Percentiles rank a stretch among this genome's conserved stretches.
phyloP scores from a whole-genome alignment of 192 early-diverging fungal genomes.

The Endogone sp. region DNA sequence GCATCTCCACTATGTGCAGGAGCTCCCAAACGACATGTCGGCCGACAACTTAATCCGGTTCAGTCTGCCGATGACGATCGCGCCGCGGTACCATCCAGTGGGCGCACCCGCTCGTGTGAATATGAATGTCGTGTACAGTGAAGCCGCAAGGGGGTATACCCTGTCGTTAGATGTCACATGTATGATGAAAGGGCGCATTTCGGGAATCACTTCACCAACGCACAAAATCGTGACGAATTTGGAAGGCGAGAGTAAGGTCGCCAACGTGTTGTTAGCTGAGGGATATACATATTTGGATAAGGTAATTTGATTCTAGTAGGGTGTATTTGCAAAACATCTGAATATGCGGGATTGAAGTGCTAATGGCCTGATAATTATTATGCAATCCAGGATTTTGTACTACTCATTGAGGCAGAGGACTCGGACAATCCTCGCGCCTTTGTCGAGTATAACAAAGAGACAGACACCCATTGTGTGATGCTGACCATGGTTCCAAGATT shows the following conservation, averaged over 20 bases:
- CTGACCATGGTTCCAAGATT: conserved; percentile 43
- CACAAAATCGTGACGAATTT: conserved; percentile 32
- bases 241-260: conserved; percentile 15
- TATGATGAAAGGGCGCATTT: conserved; percentile 23
- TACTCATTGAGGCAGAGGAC: conserved; percentile 26
- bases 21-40: conserved; percentile 44
- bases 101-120: background rate
- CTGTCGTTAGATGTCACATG: conserved; percentile 17
- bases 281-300: conserved; percentile 17
- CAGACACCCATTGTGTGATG: conserved; percentile 24
- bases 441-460: conserved; percentile 28
- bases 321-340: background rate
- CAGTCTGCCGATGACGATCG: conserved; percentile 36
- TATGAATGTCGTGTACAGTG: background rate
- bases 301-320: background rate
- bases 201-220: conserved; percentile 39
- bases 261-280: conserved; percentile 10
- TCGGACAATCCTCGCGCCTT: conserved; percentile 30
- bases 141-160: background rate
- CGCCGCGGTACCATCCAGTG: conserved; percentile 25
- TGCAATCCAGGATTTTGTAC: conserved; percentile 35
- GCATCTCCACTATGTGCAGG: conserved; percentile 43
- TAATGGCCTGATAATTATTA: background rate
- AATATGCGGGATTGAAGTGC: background rate
- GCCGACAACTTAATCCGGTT: conserved; percentile 37